A percentile compares a stretch with the other conserved stretches of the same genome.
Evolutionary conservation across 768 basidiomycete species (phyloP).

Genomic region (Auriscalpium orientale): DNA sequence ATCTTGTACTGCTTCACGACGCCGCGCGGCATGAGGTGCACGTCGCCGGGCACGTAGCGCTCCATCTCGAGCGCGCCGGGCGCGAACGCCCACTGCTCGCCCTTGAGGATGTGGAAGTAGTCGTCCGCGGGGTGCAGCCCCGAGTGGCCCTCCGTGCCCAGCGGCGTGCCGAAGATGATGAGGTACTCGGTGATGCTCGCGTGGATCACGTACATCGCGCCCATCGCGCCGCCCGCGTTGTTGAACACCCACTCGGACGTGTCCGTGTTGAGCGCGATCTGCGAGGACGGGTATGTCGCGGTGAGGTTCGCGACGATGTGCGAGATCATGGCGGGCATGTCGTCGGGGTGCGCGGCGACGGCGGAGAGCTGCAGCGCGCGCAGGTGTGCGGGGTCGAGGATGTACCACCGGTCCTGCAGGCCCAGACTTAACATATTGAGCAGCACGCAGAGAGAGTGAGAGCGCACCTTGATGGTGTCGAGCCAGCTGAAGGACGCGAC

Average conservation of each 20-base stretch:
- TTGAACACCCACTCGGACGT: conserved; percentile 87
- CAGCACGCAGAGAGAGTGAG: too few species aligned
- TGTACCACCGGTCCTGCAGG: conserved; percentile 74
- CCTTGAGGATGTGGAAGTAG: conserved; percentile 92
- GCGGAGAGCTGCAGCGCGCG: conserved; percentile 72
- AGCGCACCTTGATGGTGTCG: conserved; percentile 11
- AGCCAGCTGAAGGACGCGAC: neutral
- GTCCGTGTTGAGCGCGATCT: conserved; percentile 47
- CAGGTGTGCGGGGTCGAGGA: conserved; percentile 65
- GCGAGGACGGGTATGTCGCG: conserved; percentile 52
- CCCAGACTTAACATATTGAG: neutral
- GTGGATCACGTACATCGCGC: conserved; percentile 96
- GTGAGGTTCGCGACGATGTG: conserved; percentile 82
- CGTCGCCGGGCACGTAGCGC: conserved; percentile 74
- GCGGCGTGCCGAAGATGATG: conserved; percentile 91
- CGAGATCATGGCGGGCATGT: conserved; percentile 66
- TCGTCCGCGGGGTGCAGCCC: conserved; percentile 96
- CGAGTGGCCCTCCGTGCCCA: conserved; percentile 94
- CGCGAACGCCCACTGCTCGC: conserved; percentile 90
- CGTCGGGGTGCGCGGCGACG: conserved; percentile 54
- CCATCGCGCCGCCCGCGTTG: conserved; percentile 98
- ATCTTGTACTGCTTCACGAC: conserved; percentile 95
- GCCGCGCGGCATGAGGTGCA: conserved; percentile 79
- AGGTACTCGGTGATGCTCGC: conserved; percentile 95
- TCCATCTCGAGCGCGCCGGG: conserved; percentile 83